Base-by-base conservation (phyloP, 2,329 filamentous ascomycete species). In the Phyllosticta capitalensis region DNA sequence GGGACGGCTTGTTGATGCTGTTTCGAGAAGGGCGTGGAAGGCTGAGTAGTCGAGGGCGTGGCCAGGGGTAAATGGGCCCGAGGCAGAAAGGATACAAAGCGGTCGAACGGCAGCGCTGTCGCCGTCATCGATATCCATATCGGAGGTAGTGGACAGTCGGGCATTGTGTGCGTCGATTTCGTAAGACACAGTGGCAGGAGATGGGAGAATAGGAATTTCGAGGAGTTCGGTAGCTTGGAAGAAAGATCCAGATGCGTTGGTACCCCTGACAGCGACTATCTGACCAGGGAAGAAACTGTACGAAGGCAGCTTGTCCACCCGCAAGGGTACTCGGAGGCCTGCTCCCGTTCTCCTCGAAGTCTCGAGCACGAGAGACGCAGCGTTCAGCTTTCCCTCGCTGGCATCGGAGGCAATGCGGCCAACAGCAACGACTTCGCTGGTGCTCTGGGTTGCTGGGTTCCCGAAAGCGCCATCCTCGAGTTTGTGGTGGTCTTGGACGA, bases 231-330 rank as follows among this genome's bases (percentile, higher is more conserved):
- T 85, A 30, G 94, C 90, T 0, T 85, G 82, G 66, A 97, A 96
- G 66, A 89, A 87, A 45, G 85, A 82, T 0, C 92, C 92, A 0
- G 90, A 90, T 20, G 90, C 85, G 70, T 99, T 99, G 66, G 85
- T 90, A 7, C 94, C 94, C 62, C 82, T 82, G 26, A 97, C 75
- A 6, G 92, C 94, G 28, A 96, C 90, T 56, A 97, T 90, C 70
- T 97, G 92, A 5, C 94, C 94, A 0, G 92, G 94, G 70, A 97
- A 97, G 76, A 97, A 90, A 69, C 90, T 87, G 74, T 88, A 94
- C 1, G 74, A 81, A 64, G 79, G 76, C 1, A 95, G 72, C 2
- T 81, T 81, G 62, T 87, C 82, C 60, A 96, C 77, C 64, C 90
- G 89, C 19, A 99, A 74, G 4, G 90, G 89, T 28, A 96, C 83